These are phyloP conservation scores for Apiospora sp. DNA, from an alignment of 2,329 filamentous ascomycete species.

Conservation along the genomic window DNA sequence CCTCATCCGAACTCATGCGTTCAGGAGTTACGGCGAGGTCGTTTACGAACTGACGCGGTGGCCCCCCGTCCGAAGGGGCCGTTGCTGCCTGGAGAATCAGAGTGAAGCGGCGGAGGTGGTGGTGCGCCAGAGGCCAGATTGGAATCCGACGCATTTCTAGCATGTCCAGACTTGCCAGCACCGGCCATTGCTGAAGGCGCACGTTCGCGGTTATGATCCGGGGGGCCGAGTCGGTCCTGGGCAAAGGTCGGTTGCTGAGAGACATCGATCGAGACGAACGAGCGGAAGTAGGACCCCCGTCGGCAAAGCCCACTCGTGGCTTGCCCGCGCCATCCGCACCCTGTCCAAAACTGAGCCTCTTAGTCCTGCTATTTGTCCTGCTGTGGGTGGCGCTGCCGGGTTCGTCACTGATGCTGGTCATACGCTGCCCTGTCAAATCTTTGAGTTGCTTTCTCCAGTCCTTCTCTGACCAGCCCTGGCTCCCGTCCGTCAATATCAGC, in stretches of 20 bases:
- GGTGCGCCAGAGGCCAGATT: conserved; percentile 38
- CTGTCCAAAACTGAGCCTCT: conserved; percentile 62
- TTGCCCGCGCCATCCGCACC: conserved; percentile 43
- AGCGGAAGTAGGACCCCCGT: conserved; percentile 55
- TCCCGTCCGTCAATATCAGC: conserved; percentile 81
- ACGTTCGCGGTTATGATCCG: conserved; percentile 49
- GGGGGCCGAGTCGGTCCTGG: conserved; percentile 61
- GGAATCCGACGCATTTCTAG: conserved; percentile 58
- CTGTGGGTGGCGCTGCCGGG: conserved; percentile 52
- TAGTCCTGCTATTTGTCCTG: conserved; percentile 65
- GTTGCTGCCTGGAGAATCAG: conserved; percentile 35
- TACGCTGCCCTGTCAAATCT: conserved; percentile 82
- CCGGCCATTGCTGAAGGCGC: conserved; percentile 45
- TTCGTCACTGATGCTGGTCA: conserved; percentile 68
- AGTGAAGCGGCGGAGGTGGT: conserved; percentile 37
- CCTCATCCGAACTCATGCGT: conserved; percentile 65
- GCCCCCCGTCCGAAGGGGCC: conserved; percentile 45
- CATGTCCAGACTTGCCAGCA: conserved; percentile 45
- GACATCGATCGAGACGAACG: conserved; percentile 63
- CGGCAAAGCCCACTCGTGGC: conserved; percentile 65
- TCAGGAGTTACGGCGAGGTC: conserved; percentile 59
- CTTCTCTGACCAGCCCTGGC: conserved; percentile 79
- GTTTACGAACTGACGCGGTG: conserved; percentile 49
- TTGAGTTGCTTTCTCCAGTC: conserved; percentile 93
- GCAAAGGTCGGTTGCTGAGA: conserved; percentile 47